phyloP scores from a whole-genome alignment of 345 rosid species.

The Citropsis articulata region DNA sequence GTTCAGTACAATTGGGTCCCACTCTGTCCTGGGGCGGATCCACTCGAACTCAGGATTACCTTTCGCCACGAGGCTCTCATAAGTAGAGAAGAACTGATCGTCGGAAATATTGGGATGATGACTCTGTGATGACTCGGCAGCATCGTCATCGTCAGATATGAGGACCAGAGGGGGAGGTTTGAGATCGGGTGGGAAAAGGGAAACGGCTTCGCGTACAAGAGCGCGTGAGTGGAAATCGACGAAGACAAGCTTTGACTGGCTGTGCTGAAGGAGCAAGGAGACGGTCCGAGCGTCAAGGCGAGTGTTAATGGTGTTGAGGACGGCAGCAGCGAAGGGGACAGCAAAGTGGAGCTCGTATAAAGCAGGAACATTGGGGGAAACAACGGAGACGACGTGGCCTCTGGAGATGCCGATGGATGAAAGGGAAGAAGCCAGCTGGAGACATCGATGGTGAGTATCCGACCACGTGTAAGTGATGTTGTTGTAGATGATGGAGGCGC shows the following conservation, averaged over 20 bases:
- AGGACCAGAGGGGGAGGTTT: constrained; percentile 48
- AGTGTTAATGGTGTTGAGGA: constrained; percentile 77
- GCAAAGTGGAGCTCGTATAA: constrained; percentile 94
- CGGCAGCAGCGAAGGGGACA: constrained; percentile 75
- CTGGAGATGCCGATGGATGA: constrained; percentile 43
- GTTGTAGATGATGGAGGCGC: constrained; percentile 56
- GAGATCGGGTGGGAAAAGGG: constrained; percentile 26
- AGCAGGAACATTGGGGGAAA: constrained; percentile 70
- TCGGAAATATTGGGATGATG: background rate
- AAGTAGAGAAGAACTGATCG: constrained; percentile 20
- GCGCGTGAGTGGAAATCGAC: constrained; percentile 49
- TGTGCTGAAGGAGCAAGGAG: constrained; percentile 63
- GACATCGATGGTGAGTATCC: constrained; percentile 67
- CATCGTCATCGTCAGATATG: constrained; percentile 38
- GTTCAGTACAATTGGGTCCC: constrained; percentile 65
- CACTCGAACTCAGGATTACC: constrained; percentile 53
- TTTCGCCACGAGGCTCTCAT: constrained; percentile 49
- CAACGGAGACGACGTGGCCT: constrained; percentile 65
- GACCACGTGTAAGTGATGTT: constrained; percentile 63
- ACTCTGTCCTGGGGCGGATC: constrained; percentile 55
- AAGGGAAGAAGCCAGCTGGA: constrained; percentile 70
- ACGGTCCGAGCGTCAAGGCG: constrained; percentile 78
- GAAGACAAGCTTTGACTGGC: constrained; percentile 62
- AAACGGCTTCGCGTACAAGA: constrained; percentile 49
- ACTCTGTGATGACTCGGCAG: background rate